Conservation (phyloP, 371 early-diverging fungal species). For the Mucor piriformis region DNA sequence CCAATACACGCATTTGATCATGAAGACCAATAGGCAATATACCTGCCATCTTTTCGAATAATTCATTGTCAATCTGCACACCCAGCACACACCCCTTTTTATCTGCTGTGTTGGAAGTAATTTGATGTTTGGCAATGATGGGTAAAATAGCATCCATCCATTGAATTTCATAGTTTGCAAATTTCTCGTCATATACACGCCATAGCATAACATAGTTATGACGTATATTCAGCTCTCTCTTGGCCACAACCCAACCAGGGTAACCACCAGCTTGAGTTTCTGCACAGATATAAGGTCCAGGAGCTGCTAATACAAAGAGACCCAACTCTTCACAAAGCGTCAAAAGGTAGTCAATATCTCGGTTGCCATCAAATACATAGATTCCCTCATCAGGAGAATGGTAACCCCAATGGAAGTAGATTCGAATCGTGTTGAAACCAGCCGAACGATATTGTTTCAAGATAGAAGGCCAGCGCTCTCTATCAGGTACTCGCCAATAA, state of each 20-base stretch:
- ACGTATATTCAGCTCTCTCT: slow-evolving; percentile 74
- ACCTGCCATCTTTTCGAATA: slow-evolving; percentile 64
- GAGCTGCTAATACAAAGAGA: slow-evolving; percentile 81
- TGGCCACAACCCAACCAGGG: slow-evolving; percentile 83
- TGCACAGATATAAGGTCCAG: slow-evolving; percentile 89
- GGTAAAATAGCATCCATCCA: slow-evolving; percentile 78
- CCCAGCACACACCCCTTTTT: slow-evolving; percentile 72
- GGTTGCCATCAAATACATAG: slow-evolving; percentile 80
- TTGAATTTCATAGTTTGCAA: slow-evolving; percentile 70
- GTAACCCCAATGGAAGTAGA: slow-evolving; percentile 91
- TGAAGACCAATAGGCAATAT: slow-evolving; percentile 75
- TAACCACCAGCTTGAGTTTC: slow-evolving; percentile 89
- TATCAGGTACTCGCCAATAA: slow-evolving; percentile 79
- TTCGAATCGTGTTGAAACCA: slow-evolving; percentile 83
- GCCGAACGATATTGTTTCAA: slow-evolving; percentile 71
- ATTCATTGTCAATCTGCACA: slow-evolving; percentile 85
- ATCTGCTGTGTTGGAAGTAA: slow-evolving; percentile 56
- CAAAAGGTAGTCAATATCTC: slow-evolving; percentile 77
- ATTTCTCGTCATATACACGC: slow-evolving; percentile 72
- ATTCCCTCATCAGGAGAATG: slow-evolving; percentile 77
- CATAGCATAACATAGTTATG: slow-evolving; percentile 70
- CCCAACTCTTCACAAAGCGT: slow-evolving; percentile 73
- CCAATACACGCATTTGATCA: slow-evolving; percentile 83
- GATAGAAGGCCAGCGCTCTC: slow-evolving; percentile 57
- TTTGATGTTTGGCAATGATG: slow-evolving; percentile 78